These are phyloP conservation scores for Camellia sinensis DNA, from an alignment of 148 eudicot genomes.

Conservation along the genomic window DNA sequence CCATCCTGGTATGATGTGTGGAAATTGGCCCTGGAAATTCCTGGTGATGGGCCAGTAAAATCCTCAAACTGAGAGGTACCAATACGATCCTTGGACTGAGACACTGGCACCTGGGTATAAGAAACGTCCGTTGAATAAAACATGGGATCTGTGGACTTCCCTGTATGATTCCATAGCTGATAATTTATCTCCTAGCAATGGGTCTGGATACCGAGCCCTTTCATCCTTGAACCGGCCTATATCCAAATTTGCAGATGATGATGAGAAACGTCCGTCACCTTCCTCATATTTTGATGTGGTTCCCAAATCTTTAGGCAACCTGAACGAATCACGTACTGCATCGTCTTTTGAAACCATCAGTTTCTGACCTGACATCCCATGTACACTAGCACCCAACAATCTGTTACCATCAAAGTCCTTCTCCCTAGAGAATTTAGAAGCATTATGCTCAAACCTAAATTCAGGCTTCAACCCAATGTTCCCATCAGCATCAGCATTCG, in stretches of 20 bases:
- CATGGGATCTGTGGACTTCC: conserved; percentile 19
- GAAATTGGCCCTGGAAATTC: conserved; percentile 21
- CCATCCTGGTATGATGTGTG: conserved; percentile 23
- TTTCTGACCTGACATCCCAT: conserved; percentile 18
- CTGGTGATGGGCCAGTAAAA: conserved; percentile 30
- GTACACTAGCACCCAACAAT: conserved; percentile 18
- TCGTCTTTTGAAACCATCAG: conserved; percentile 22
- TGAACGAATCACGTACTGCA: neutral
- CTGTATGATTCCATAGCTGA: conserved; percentile 21
- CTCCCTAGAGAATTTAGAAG: conserved; percentile 15
- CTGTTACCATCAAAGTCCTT: conserved; percentile 23
- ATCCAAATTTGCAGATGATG: conserved; percentile 17
- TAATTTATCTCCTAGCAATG: conserved; percentile 19
- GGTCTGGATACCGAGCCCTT: conserved; percentile 22
- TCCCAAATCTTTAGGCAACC: conserved; percentile 24
- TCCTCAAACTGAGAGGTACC: conserved; percentile 27
- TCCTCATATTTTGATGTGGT: conserved; percentile 22
- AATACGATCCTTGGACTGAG: conserved; percentile 30
- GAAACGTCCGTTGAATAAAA: conserved; percentile 23
- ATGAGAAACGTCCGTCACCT: conserved; percentile 24
- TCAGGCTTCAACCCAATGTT: conserved; percentile 11
- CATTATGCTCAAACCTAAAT: conserved; percentile 13
- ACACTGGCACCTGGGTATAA: conserved; percentile 16
- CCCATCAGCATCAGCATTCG: conserved; percentile 20
- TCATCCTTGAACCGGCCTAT: conserved; percentile 29